Evolutionary conservation across 2,329 filamentous ascomycete genomes (phyloP).

Genomic region (Aspergillaceae sp.): DNA sequence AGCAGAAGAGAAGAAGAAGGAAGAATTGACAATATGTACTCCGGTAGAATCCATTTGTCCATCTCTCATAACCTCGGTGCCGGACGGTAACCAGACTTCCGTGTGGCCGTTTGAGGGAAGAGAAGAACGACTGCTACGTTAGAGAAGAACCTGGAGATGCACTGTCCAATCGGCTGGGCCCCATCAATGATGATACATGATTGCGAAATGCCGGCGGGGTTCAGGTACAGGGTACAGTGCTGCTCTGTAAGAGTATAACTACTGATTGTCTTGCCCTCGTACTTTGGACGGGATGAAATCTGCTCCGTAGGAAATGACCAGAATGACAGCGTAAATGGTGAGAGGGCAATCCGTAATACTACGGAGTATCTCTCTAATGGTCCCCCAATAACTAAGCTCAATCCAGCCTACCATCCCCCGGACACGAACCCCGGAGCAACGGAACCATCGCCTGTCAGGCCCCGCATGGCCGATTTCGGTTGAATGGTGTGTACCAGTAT

Average conservation of each 20-base stretch:
- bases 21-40: background rate
- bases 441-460: slow-evolving; percentile 20
- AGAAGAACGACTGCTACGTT: background rate
- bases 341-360: too few species aligned
- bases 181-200: background rate
- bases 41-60: background rate
- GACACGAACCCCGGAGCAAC: slow-evolving; percentile 21
- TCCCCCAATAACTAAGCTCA: too few species aligned
- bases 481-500: background rate
- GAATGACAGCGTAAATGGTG: too few species aligned
- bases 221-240: background rate
- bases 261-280: too few species aligned
- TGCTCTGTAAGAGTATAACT: too few species aligned
- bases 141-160: background rate
- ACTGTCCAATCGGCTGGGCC: background rate
- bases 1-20: slow-evolving; percentile 2
- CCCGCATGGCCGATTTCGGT: slow-evolving; percentile 26
- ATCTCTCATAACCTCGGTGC: slow-evolving; percentile 7
- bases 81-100: slow-evolving; percentile 6
- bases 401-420: too few species aligned
- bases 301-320: too few species aligned
- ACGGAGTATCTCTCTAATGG: too few species aligned
- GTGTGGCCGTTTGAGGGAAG: slow-evolving; percentile 5
- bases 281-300: too few species aligned
- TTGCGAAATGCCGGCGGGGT: background rate